Evolutionary conservation across 176 grass and related monocot genomes (phyloP), one percentile per base, ranked within the genome.

Genomic region (Cocos nucifera): DNA sequence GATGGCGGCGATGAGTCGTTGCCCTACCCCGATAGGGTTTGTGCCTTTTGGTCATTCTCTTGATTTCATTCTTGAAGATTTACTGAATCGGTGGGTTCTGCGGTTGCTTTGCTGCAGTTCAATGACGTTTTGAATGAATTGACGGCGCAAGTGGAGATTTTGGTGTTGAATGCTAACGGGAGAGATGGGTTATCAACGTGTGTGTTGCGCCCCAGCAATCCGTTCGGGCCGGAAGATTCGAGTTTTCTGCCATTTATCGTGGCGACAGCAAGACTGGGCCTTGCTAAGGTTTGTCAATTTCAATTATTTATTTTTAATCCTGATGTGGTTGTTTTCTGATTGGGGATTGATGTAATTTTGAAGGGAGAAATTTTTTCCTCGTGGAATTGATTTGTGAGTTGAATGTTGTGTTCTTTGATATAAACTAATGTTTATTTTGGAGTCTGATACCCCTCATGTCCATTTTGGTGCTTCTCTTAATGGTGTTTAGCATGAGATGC

Each of bases 111-210:
- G 55, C 8, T 29, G 55, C 79, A 98, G 93, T 88, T 80, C 22
- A 62, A 70, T 51, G 80, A 79, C 57, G 62, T 25, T 29, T 55
- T 67, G 73, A 79, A 72, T 79, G 93, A 92, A 70, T 69, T 98
- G 70, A 73, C 78, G 66, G 84, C 84, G 65, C 93, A 97, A 73
- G 66, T 85, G 25, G 93, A 97, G 78, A 80, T 83, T 56, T 78
- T 90, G 75, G 87, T 97, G 29, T 71, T 97, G 51, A 48, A 63
- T 51, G 84, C 84, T 56, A 89, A 92, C 39, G 87, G 70, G 49
- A 64, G 54, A 48, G 73, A 67, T 23, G 87, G 76, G 65, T 61
- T 92, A 66, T 75, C 72, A 62, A 97, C 93, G 1, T 88, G 84
- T 57, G 93, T 71, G 18, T 60, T 97, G 55, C 87, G 93, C 1